Evolutionary conservation across 352 stramenopile genomes (phyloP), one percentile per base, ranked within the genome.

Genomic region (Elongisporangium anandrum): DNA sequence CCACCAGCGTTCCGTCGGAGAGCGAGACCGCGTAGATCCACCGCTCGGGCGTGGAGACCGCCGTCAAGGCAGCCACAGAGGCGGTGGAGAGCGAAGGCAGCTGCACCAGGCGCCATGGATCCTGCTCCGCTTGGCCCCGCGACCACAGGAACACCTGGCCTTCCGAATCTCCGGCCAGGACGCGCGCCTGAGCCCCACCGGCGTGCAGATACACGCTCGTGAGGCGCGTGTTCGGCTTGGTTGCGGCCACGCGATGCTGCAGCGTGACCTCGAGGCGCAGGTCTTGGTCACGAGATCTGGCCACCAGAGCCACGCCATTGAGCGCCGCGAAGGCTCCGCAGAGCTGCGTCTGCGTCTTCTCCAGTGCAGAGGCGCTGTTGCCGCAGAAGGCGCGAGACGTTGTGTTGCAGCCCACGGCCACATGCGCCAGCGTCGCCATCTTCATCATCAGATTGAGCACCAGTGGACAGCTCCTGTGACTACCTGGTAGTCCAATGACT

Each of bases 91-190:
- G 58, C 52, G 64, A 54, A 6, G 57, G 17, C 0, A 84, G 29
- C 20, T 57, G 56, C 24, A 54, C 29, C 10, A 74, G 50, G 12
- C 57, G 50, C 75, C 75, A 80, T 17, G 53, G 34, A 7, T 45
- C 23, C 1, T 50, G 45, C 4, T 17, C 39, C 1, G 8, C 3
- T 1, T 12, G 15, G 0, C 9, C 3, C 19, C 50, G 54, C 13
- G 64, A 63, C 81, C 81, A 91, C 4, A 89, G 65, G 22, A 87
- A 72, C n/a, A 86, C 77, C 53, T 71, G 69, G 21, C 81, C 79
- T 53, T 85, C 69, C 50, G 79, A 84, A 61, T 91, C 77, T 7
- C 79, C 81, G 3, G 77, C 81, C 3, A 91, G n/a, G 23, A 91
- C 73, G 15, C 58, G 64, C 20, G 59, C 21, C 5, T 38, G 5